phyloP scores from a whole-genome alignment of 768 basidiomycete species.

The Hemileccinum rubropunctum region DNA sequence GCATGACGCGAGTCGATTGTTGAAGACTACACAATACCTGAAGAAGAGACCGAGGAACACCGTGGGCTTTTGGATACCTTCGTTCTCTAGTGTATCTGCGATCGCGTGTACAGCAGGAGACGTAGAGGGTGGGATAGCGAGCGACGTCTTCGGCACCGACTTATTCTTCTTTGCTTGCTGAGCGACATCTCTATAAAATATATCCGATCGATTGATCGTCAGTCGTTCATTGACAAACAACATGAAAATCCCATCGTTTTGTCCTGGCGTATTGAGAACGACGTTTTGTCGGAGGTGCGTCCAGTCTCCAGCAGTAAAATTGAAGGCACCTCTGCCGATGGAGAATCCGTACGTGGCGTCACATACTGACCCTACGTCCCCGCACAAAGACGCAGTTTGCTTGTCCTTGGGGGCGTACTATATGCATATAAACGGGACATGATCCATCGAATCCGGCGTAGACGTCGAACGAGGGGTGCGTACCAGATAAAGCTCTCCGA shows the following conservation, averaged over 20 bases:
- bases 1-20: neutral
- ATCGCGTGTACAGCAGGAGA: too few species aligned
- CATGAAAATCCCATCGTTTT: slow-evolving; percentile 60
- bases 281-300: slow-evolving; percentile 71
- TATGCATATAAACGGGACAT: neutral
- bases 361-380: slow-evolving; percentile 59
- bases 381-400: slow-evolving; percentile 60
- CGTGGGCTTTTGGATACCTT: slow-evolving; percentile 20
- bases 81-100: neutral
- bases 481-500: slow-evolving; percentile 76
- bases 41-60: slow-evolving; percentile 67
- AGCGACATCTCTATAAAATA: slow-evolving; percentile 57
- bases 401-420: slow-evolving; percentile 77
- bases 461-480: slow-evolving; percentile 19
- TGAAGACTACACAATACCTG: slow-evolving; percentile 45
- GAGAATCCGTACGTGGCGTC: slow-evolving; percentile 68
- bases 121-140: too few species aligned
- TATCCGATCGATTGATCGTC: slow-evolving; percentile 52
- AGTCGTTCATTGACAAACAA: slow-evolving; percentile 60
- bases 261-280: slow-evolving; percentile 69
- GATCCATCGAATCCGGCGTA: neutral
- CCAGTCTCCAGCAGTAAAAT: slow-evolving; percentile 62
- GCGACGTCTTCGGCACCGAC: neutral
- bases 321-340: slow-evolving; percentile 70
- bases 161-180: neutral